Conservation (phyloP, 192 early-diverging fungal species). For the Spizellomyces punctatus region DNA sequence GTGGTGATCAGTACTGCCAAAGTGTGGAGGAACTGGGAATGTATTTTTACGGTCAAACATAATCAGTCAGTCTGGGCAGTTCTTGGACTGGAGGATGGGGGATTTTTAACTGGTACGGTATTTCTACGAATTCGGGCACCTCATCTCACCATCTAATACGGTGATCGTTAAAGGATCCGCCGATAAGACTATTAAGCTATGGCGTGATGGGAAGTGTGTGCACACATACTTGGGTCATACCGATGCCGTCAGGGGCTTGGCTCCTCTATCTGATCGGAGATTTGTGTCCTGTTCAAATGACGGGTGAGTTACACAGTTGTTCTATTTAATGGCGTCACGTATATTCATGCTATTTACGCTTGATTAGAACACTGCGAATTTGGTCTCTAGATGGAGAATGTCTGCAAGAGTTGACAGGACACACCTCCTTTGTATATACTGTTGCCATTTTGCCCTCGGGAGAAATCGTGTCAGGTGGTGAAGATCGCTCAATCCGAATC, state of each 20-base stretch:
- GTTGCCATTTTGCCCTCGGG: slow-evolving; percentile 70
- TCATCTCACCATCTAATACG: not conserved
- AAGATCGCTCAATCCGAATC: slow-evolving; percentile 86
- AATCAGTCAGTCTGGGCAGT: slow-evolving; percentile 90
- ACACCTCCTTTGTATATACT: slow-evolving; percentile 93
- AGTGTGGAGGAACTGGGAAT: slow-evolving; percentile 84
- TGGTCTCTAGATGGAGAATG: slow-evolving; percentile 78
- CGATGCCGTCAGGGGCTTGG: slow-evolving; percentile 87
- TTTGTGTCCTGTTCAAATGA: slow-evolving; percentile 93
- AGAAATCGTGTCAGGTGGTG: slow-evolving; percentile 87
- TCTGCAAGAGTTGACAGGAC: slow-evolving; percentile 75
- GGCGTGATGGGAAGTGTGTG: slow-evolving; percentile 69
- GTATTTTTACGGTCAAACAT: slow-evolving; percentile 72
- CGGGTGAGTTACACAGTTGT: slow-evolving; percentile 45
- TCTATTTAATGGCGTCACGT: not conserved
- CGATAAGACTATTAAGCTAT: slow-evolving; percentile 87
- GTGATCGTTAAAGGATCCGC: slow-evolving; percentile 70
- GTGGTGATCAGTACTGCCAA: slow-evolving; percentile 70
- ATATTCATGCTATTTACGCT: not conserved
- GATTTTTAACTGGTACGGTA: slow-evolving; percentile 72
- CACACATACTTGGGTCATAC: slow-evolving; percentile 80
- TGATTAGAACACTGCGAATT: slow-evolving; percentile 70
- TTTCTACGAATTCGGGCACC: not conserved
- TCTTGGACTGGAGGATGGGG: slow-evolving; percentile 68
- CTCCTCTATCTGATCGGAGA: slow-evolving; percentile 56